phyloP scores from a whole-genome alignment of 2,329 filamentous ascomycete genomes.

The Phyllachora maydis region DNA sequence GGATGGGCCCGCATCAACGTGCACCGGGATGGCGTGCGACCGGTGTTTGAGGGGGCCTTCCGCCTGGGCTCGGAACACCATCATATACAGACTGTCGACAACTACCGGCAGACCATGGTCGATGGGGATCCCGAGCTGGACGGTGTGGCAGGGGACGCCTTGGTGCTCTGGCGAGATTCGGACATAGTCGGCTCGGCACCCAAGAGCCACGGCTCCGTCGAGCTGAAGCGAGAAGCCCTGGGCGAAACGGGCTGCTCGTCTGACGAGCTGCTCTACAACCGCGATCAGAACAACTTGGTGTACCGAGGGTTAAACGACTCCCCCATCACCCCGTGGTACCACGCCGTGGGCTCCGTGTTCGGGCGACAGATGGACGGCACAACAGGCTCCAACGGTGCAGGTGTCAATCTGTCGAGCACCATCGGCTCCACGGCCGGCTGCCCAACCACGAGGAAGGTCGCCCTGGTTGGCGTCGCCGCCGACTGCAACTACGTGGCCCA shows the following conservation, averaged over 20 bases:
- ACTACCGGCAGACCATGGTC: conserved; percentile 55
- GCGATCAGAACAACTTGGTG: conserved; percentile 48
- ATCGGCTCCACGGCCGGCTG: conserved; percentile 77
- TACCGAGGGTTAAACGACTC: conserved; percentile 29
- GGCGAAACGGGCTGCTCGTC: conserved; percentile 37
- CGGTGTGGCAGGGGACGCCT: conserved; percentile 41
- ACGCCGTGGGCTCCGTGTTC: conserved; percentile 48
- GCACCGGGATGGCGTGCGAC: conserved; percentile 51
- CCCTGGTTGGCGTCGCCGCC: conserved; percentile 75
- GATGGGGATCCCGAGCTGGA: conserved; percentile 47
- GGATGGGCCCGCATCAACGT: conserved; percentile 79
- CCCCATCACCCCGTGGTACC: no score
- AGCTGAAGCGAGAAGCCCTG: conserved; percentile 2
- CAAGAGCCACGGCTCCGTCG: no score
- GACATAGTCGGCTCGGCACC: no score
- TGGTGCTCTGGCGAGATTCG: conserved; percentile 85
- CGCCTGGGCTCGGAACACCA: conserved; percentile 64
- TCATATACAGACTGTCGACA: conserved; percentile 58
- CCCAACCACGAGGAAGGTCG: conserved; percentile 75
- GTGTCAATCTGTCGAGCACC: conserved; percentile 54
- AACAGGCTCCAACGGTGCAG: conserved; percentile 53
- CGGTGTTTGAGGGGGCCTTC: conserved; percentile 83
- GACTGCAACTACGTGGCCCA: conserved; percentile 71
- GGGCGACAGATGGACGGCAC: conserved; percentile 54
- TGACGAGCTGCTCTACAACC: conserved; percentile 65